Conservation (phyloP, 306 rosid species). For the Corylus heterophylla region DNA sequence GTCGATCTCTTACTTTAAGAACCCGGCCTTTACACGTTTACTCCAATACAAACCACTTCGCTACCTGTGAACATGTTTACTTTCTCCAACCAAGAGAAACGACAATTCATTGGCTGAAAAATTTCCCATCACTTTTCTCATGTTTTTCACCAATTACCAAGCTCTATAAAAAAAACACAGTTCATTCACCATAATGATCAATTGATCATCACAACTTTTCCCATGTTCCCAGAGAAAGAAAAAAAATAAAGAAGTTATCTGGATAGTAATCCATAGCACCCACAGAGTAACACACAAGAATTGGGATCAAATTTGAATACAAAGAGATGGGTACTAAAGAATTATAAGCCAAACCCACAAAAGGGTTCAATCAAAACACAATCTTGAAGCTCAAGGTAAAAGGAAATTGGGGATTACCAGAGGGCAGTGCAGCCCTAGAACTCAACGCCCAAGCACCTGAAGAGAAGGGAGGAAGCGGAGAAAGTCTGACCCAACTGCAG, state of each 20-base stretch:
- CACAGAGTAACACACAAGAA: neutral
- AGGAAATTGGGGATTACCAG: slow-evolving; percentile 48
- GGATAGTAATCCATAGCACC: neutral
- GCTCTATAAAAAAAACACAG: neutral
- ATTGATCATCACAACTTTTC: neutral
- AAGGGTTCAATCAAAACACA: slow-evolving; percentile 13
- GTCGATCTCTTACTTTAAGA: neutral
- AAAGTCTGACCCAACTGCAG: slow-evolving; percentile 88
- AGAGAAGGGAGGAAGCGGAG: slow-evolving; percentile 83
- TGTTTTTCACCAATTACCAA: neutral
- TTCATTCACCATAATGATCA: neutral
- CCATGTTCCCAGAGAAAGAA: neutral
- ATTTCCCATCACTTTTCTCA: neutral
- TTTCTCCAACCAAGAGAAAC: slow-evolving; percentile 1
- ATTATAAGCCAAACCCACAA: neutral
- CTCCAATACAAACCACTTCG: neutral
- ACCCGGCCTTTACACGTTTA: neutral
- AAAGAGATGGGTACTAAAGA: slow-evolving; percentile 23
- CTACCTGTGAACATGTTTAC: neutral
- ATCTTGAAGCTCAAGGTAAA: neutral
- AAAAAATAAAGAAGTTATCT: neutral
- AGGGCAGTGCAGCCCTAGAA: slow-evolving; percentile 82
- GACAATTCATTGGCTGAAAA: neutral
- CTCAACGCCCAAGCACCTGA: slow-evolving; percentile 74
- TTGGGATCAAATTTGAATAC: neutral